Evolutionary conservation across 139 green algal species (phyloP), one percentile per base, ranked within the genome.

Genomic region (Pycnococcus provasolii): DNA sequence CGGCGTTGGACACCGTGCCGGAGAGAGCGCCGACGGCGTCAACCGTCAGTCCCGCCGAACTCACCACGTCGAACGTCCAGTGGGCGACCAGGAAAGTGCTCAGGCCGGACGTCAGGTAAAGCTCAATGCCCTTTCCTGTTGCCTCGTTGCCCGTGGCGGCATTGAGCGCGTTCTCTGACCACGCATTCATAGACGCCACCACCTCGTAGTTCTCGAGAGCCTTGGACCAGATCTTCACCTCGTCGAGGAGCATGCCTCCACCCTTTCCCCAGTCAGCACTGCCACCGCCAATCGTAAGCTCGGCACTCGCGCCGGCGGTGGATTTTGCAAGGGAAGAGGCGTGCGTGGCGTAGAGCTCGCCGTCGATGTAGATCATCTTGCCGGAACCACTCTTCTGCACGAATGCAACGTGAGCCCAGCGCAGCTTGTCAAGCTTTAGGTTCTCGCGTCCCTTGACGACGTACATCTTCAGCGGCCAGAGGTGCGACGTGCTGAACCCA

Each of bases 141-240:
- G 57, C 26, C 57, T 39, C 57, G n/a, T 26, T 45, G 57, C 57
- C 26, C 15, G 9, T 26, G 50, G 50, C 11, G 50, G 9, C 13
- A 11, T 55, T 11, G 50, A 55, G 50, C 11, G 50, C 50, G 50
- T 13, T 13, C 9, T 55, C 50, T 13, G 50, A 11, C 50, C 50
- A 55, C 50, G 13, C 13, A 42, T 66, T 66, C 60, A 66, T 66
- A 6, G 60, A 11, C 6, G 8, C 39, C 45, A 70, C 5, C n/a
- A 70, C 45, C 43, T 70, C 63, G 63, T 64, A 62, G n/a, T 70
- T 42, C 26, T 66, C 63, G n/a, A 70, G 48, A 11, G 8, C 63
- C 48, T 62, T 70, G 63, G 46, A 43, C 43, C 48, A 67, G 13
- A 70, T 66, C n/a, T 61, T 42, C 63, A 70, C 63, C 63, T 70